Percentiles rank a stretch among this genome's conserved stretches.
Conservation (phyloP, 2,329 filamentous ascomycete species). For the Colletotrichum acutatum region DNA sequence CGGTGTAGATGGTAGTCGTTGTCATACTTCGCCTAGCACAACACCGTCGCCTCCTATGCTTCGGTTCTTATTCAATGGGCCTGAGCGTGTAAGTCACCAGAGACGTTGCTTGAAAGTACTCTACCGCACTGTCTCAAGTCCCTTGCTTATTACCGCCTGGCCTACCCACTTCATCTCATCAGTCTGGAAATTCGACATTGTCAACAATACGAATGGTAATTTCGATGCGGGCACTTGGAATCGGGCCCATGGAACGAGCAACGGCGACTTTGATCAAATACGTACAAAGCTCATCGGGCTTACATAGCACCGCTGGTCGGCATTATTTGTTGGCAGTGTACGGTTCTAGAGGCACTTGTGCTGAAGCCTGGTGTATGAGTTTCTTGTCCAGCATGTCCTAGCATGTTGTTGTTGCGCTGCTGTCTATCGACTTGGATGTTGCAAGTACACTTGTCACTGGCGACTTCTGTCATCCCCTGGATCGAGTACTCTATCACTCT, state of each 20-base stretch:
- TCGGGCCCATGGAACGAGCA: not conserved
- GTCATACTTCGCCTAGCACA: not conserved
- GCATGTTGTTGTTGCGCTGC: not conserved
- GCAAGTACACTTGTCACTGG: not conserved
- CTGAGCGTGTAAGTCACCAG: not conserved
- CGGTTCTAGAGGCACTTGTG: not conserved
- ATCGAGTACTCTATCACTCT: not conserved
- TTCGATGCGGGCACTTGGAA: not conserved
- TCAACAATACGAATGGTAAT: slow-evolving; percentile 27
- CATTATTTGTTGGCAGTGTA: not conserved
- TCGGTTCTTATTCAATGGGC: slow-evolving; percentile 2
- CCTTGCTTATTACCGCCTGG: not conserved
- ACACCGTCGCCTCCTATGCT: not conserved
- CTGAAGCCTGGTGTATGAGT: not conserved
- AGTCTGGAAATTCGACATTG: slow-evolving; percentile 14
- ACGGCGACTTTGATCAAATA: not conserved
- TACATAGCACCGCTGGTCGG: not conserved
- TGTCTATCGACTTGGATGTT: not conserved
- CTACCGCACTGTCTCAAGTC: not conserved
- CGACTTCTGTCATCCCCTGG: slow-evolving; percentile 1
- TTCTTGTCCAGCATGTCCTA: not conserved
- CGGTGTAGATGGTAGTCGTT: not conserved
- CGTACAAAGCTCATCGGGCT: not conserved
- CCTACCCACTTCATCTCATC: not conserved
- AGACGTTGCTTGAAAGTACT: not conserved